Base-by-base conservation (phyloP, 2,329 filamentous ascomycete genomes). In the Ophiostoma sp. region DNA sequence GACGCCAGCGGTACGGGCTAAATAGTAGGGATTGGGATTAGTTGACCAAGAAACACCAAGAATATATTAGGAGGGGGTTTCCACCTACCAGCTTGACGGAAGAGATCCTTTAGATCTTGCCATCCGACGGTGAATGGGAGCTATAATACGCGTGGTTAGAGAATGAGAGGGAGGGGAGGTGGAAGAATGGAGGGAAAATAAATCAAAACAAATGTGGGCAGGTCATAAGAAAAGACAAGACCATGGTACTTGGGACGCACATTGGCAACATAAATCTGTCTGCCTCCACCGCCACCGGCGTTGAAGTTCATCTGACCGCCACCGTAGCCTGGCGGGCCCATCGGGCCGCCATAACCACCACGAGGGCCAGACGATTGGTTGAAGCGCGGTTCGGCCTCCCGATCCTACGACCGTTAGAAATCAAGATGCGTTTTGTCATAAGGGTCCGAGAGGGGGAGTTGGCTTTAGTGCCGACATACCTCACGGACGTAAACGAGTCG, bases 21-120 rank as follows among this genome's bases (percentile, higher is more conserved):
- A 12, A 57, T n/a, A 19, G 0, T 2, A n/a, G 33, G 19, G 7
- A 31, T 39, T 9, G 6, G 0, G 19, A 42, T 45, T 25, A 68
- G 28, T n/a, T 69, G 66, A 3, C 6, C 31, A 9, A 19, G 12
- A 52, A 11, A 17, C 1, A 1, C 2, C 17, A 2, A 45, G 17
- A 3, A 5, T 8, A 15, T 19, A 6, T 33, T 31, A 17, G 5
- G 4, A 42, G 19, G 11, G 33, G 15, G 3, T 63, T 69, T 25
- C 8, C 31, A 39, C 94, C 88, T 87, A 97, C 95, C 93, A 85
- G 96, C 95, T 88, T 98, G 95, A 80, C 96, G 93, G 88, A 99
- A 99, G 78, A 99, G 88, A 83, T 99, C 96, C 86, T 99, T 99
- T 78, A 99, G 86, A 83, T 99, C 96, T 85, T 99, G 96, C 96